A percentile compares a stretch with the other conserved stretches of the same genome.
These are phyloP conservation scores for Solanum chilense DNA, from an alignment of 257 asterid species.

Conservation along the genomic window DNA sequence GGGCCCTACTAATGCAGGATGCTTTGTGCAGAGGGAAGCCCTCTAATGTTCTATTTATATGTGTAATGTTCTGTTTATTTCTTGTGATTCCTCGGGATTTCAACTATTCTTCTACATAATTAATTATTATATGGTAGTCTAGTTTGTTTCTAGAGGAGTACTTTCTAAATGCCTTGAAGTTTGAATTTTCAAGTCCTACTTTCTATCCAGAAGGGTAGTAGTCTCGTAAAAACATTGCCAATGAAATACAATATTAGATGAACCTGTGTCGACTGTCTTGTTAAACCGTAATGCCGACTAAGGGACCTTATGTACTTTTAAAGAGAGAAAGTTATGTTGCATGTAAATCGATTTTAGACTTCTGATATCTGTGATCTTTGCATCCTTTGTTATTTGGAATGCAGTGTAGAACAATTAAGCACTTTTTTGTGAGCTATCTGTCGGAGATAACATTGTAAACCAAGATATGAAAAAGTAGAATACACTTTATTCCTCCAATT, in stretches of 20 bases:
- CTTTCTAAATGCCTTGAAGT: not conserved
- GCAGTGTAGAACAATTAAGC: too few relatives aligned
- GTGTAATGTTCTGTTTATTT: not conserved
- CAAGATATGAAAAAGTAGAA: too few relatives aligned
- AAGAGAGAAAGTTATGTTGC: too few relatives aligned
- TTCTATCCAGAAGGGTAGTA: not conserved
- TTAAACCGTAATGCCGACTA: not conserved
- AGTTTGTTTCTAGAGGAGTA: not conserved
- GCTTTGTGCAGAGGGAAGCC: accelerated
- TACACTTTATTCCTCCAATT: not conserved
- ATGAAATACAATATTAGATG: not conserved
- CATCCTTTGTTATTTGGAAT: too few relatives aligned
- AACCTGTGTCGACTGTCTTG: not conserved
- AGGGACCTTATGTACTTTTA: not conserved
- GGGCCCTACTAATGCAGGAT: too few relatives aligned
- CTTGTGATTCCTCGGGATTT: not conserved
- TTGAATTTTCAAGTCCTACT: not conserved
- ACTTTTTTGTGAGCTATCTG: too few relatives aligned
- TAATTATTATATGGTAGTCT: not conserved
- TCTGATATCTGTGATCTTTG: too few relatives aligned
- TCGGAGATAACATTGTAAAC: too few relatives aligned
- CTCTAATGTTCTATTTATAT: not conserved
- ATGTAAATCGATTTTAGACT: too few relatives aligned
- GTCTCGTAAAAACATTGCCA: not conserved
- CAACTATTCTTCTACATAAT: not conserved